These are phyloP conservation scores for Diaporthe sp. DNA, from an alignment of 2,329 filamentous ascomycete genomes.

Conservation along the genomic window DNA sequence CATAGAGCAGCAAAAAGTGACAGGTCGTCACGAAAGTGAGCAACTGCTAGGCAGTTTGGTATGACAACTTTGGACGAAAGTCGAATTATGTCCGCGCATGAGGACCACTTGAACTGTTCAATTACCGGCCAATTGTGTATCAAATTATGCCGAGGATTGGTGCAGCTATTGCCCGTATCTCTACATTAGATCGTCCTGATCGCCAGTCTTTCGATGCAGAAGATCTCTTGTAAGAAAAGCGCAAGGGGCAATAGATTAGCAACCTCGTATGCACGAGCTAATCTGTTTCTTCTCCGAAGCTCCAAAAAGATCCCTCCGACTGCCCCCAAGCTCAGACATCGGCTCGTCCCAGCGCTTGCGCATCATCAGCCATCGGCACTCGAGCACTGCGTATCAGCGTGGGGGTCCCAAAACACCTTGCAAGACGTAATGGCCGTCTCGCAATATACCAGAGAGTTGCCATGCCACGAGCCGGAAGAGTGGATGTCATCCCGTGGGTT, in stretches of 20 bases:
- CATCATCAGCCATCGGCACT: background rate
- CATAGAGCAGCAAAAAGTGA: too few relatives aligned
- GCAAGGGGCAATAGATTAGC: background rate
- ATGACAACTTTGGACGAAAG: background rate
- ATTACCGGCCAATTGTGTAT: background rate
- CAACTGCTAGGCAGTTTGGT: too few relatives aligned
- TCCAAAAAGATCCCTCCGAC: background rate
- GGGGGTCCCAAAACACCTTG: background rate
- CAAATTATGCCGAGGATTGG: background rate
- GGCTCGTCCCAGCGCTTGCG: background rate
- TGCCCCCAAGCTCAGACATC: background rate
- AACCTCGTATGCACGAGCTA: background rate
- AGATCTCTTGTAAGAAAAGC: background rate
- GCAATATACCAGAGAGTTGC: background rate
- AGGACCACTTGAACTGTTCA: background rate
- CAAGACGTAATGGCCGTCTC: background rate
- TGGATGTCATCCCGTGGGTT: background rate
- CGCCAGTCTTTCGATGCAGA: background rate
- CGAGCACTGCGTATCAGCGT: background rate
- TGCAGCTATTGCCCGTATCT: background rate
- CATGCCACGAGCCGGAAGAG: background rate
- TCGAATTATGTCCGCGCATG: background rate
- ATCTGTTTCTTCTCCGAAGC: background rate
- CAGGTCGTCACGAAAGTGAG: too few relatives aligned
- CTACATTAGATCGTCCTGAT: background rate